phyloP scores from a whole-genome alignment of 1,139 yeast genomes.

The Blastobotrys petasosporus region DNA sequence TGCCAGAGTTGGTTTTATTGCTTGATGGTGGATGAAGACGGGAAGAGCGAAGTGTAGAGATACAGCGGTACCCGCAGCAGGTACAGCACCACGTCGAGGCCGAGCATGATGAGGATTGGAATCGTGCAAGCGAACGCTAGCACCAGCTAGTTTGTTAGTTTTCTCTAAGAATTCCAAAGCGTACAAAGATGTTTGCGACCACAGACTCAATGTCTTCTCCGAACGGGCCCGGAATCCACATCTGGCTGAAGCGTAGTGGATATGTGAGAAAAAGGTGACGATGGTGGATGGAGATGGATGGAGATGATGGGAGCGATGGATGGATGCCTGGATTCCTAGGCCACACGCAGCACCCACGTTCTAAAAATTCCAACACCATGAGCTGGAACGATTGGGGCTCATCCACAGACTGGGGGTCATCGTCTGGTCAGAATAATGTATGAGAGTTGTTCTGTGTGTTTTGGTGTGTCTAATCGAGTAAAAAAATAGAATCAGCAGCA shows the following conservation, averaged over 20 bases:
- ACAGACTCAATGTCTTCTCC: conserved; percentile 11
- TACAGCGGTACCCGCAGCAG: conserved; percentile 9
- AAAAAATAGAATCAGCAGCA: too few relatives aligned
- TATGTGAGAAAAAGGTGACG: not conserved
- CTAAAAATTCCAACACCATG: too few relatives aligned
- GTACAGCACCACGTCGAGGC: conserved; percentile 21
- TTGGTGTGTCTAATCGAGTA: too few relatives aligned
- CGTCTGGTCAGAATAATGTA: too few relatives aligned
- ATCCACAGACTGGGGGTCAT: too few relatives aligned
- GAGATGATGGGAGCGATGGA: not conserved
- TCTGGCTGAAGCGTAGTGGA: not conserved
- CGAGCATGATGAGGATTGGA: conserved; percentile 22
- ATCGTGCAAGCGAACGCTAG: conserved; percentile 24
- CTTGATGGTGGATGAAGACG: not conserved
- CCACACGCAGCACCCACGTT: too few relatives aligned
- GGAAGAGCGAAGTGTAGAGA: too few relatives aligned
- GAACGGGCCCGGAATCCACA: conserved; percentile 12
- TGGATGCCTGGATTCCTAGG: not conserved
- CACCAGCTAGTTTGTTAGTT: conserved; percentile 16
- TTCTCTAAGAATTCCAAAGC: too few relatives aligned
- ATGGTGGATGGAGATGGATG: not conserved
- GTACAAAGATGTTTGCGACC: conserved; percentile 10
- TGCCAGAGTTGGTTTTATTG: too few relatives aligned
- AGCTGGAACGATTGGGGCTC: too few relatives aligned
- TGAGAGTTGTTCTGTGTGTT: too few relatives aligned